These are phyloP conservation scores for Amphirosellinia nigrospora DNA, from an alignment of 495 filamentous ascomycete species.

Conservation along the genomic window DNA sequence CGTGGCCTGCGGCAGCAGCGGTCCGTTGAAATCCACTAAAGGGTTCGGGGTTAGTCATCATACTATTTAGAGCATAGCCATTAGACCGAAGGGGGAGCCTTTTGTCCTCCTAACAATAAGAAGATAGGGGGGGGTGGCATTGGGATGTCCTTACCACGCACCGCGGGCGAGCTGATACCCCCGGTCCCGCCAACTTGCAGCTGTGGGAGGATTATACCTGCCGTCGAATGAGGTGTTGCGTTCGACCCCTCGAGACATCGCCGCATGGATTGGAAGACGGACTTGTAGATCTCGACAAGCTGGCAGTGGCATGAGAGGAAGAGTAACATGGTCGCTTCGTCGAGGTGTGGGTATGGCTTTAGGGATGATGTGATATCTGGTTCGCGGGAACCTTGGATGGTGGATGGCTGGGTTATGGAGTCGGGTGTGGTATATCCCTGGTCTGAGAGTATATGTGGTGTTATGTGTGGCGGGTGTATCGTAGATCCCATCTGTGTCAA, in stretches of 20 bases:
- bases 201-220: slow-evolving; percentile 18
- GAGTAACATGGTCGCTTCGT: slow-evolving; percentile 23
- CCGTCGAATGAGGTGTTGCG: not conserved
- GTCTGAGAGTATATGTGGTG: not conserved
- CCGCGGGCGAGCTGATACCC: not conserved
- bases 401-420: not conserved
- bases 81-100: not conserved
- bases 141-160: slow-evolving; percentile 16
- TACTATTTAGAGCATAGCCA: not conserved
- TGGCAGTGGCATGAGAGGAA: slow-evolving; percentile 26
- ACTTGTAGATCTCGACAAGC: slow-evolving; percentile 23
- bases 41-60: not conserved
- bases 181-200: slow-evolving; percentile 23
- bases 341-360: slow-evolving; percentile 5
- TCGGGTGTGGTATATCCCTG: not conserved
- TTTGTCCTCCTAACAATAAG: not conserved
- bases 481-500: not conserved
- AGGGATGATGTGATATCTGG: not conserved
- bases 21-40: slow-evolving; percentile 17
- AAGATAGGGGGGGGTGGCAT: no score
- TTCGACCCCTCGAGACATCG: slow-evolving; percentile 19
- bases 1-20: slow-evolving; percentile 8
- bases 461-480: not conserved
- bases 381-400: not conserved
- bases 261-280: slow-evolving; percentile 22